These are phyloP conservation scores for Tetrahymena borealis DNA, from an alignment of 73 alveolate species.

Conservation along the genomic window DNA sequence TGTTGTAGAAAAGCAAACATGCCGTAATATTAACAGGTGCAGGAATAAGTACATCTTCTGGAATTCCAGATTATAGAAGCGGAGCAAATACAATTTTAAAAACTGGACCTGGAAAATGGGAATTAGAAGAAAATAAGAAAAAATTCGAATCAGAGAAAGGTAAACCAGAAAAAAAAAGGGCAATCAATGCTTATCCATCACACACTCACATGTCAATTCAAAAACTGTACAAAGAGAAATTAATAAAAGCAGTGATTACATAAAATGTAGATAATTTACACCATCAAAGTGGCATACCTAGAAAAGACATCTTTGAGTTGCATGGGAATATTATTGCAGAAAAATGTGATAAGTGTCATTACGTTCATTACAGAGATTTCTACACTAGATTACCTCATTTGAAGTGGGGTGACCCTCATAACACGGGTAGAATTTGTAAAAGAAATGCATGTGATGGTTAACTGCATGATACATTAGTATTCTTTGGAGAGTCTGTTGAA, in stretches of 20 bases:
- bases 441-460: neutral
- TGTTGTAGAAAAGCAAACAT: conserved; percentile 46
- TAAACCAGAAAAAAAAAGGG: neutral
- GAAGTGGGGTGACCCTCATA: neutral
- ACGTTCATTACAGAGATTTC: conserved; percentile 14
- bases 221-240: conserved; percentile 42
- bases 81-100: conserved; percentile 23
- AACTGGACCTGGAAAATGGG: conserved; percentile 57
- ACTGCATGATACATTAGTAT: neutral
- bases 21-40: conserved; percentile 82
- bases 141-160: neutral
- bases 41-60: conserved; percentile 82
- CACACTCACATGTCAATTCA: conserved; percentile 56
- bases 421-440: neutral
- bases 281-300: conserved; percentile 57
- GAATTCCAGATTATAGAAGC: conserved; percentile 85
- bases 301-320: conserved; percentile 48
- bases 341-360: conserved; percentile 1
- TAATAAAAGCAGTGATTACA: conserved; percentile 55
- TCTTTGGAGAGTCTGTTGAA: neutral
- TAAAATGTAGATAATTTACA: conserved; percentile 62
- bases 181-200: conserved; percentile 35
- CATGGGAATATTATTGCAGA: conserved; percentile 42
- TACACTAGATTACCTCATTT: neutral
- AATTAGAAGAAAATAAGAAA: conserved; percentile 5